These are phyloP conservation scores for Vitellaria paradoxa DNA, from an alignment of 179 eudicot genomes.

Conservation along the genomic window DNA sequence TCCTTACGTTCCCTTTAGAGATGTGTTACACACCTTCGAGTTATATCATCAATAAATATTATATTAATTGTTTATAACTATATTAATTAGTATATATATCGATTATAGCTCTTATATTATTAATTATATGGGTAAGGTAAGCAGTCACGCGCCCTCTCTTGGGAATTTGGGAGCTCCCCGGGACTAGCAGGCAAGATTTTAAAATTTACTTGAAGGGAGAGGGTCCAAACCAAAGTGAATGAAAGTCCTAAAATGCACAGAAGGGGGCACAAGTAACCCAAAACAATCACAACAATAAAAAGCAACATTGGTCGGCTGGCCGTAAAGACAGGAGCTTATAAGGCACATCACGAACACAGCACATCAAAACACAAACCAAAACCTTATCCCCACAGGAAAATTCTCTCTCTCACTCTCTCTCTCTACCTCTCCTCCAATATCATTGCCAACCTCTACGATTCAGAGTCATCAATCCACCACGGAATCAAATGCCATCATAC, in stretches of 20 bases:
- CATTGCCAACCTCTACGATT: conserved; percentile 42
- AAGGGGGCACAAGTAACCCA: conserved; percentile 8
- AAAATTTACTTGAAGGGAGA: too few species aligned
- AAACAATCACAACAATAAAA: conserved; percentile 12
- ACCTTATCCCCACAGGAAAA: conserved; percentile 11
- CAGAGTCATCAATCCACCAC: conserved; percentile 35
- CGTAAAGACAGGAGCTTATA: conserved; percentile 20
- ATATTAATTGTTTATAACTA: too few species aligned
- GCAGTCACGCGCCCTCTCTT: too few species aligned
- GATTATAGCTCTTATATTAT: too few species aligned
- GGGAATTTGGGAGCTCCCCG: too few species aligned
- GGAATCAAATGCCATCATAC: conserved; percentile 37
- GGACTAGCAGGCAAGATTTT: too few species aligned
- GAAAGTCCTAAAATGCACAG: not conserved
- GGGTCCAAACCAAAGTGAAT: too few species aligned
- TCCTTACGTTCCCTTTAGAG: not conserved
- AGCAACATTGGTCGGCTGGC: conserved; percentile 35
- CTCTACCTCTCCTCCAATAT: conserved; percentile 18
- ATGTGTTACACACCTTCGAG: too few species aligned
- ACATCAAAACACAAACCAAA: not conserved
- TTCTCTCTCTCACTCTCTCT: not conserved
- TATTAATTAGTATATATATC: too few species aligned
- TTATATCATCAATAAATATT: too few species aligned
- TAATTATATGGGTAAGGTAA: too few species aligned
- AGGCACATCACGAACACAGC: not conserved